A percentile compares a stretch with the other conserved stretches of the same genome.
phyloP scores from a whole-genome alignment of 2,329 filamentous ascomycete genomes.

The Botrytis medusae region DNA sequence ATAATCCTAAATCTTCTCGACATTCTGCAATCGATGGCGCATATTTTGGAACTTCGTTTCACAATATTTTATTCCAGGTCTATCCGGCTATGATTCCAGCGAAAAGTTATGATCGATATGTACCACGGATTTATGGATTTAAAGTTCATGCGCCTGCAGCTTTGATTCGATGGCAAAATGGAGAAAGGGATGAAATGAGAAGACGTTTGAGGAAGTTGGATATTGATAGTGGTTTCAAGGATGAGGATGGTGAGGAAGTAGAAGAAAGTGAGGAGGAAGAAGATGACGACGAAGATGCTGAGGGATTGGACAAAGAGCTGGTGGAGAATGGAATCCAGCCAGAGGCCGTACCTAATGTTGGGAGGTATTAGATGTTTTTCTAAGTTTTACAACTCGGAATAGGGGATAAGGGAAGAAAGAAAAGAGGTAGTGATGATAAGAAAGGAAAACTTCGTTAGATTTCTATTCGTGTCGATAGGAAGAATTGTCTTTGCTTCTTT shows the following conservation, averaged over 20 bases:
- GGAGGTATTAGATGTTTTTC: background rate
- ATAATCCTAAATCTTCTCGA: slow-evolving; percentile 96
- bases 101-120: slow-evolving; percentile 83
- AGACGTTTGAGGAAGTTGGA: slow-evolving; percentile 67
- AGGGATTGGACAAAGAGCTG: background rate
- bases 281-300: slow-evolving; percentile 43
- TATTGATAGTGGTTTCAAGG: slow-evolving; percentile 78
- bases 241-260: slow-evolving; percentile 59
- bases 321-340: slow-evolving; percentile 13
- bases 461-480: slow-evolving; percentile 14
- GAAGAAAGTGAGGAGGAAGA: slow-evolving; percentile 55
- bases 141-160: slow-evolving; percentile 88
- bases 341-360: background rate
- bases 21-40: slow-evolving; percentile 95
- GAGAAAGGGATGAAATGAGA: slow-evolving; percentile 78
- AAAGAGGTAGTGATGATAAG: background rate
- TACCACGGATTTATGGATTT: slow-evolving; percentile 91
- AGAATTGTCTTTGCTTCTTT: slow-evolving; percentile 22
- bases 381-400: background rate
- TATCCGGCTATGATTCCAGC: slow-evolving; percentile 86
- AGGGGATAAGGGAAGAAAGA: background rate
- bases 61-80: slow-evolving; percentile 98
- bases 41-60: slow-evolving; percentile 97
- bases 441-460: slow-evolving; percentile 4
- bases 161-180: slow-evolving; percentile 87